Percentiles rank a stretch among this genome's conserved stretches.
Conservation (phyloP, 2,329 filamentous ascomycete genomes). For the Pleoardoris graminearum region DNA sequence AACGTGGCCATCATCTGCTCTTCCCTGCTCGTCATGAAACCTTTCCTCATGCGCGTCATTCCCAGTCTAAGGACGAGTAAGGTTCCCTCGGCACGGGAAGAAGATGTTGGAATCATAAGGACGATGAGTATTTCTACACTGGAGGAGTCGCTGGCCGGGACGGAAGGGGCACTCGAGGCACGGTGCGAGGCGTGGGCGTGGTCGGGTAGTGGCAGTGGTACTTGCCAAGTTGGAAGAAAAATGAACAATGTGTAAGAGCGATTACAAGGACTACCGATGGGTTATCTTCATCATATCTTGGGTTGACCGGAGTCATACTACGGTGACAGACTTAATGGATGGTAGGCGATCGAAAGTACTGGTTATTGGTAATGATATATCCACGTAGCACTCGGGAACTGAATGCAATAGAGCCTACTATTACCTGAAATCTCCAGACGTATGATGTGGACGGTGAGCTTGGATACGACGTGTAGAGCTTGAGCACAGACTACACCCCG, state of each 20-base stretch:
- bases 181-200: background rate
- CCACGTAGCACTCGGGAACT: too few relatives aligned
- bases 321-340: too few relatives aligned
- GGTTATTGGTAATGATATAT: too few relatives aligned
- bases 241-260: background rate
- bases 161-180: background rate
- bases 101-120: background rate
- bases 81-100: slow-evolving; percentile 11
- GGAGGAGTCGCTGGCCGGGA: background rate
- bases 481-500: slow-evolving; percentile 8
- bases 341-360: too few relatives aligned
- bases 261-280: background rate
- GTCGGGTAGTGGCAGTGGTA: background rate
- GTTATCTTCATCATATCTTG: too few relatives aligned
- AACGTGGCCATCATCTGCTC: slow-evolving; percentile 52
- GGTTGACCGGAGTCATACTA: too few relatives aligned
- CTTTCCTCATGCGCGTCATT: slow-evolving; percentile 42
- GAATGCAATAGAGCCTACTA: too few relatives aligned
- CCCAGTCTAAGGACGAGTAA: slow-evolving; percentile 33
- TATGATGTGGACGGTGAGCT: too few relatives aligned
- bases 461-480: too few relatives aligned
- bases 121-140: background rate
- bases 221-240: background rate
- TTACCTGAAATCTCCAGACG: too few relatives aligned
- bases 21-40: slow-evolving; percentile 50